A percentile compares a stretch with the other conserved stretches of the same genome.
Conservation (phyloP, 2,329 filamentous ascomycete genomes). For the Ceratocystis alfenasii region DNA sequence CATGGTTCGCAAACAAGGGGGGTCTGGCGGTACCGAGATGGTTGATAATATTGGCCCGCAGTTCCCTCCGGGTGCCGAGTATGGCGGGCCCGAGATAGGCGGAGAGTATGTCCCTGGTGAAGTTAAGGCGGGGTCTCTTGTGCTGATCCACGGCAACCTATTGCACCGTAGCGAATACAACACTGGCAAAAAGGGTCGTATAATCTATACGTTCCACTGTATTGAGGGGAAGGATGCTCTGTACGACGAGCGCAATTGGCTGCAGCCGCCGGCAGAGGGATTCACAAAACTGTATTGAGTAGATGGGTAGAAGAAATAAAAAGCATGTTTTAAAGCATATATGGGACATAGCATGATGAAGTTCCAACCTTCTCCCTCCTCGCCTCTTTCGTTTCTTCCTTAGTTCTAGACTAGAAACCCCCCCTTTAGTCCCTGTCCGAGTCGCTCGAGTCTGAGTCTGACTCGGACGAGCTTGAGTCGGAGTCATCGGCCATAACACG, state of each 20-base stretch:
- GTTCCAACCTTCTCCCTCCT: background rate
- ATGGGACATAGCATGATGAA: background rate
- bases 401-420: background rate
- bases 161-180: slow-evolving; percentile 96
- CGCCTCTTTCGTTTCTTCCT: too few species aligned
- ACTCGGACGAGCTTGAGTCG: slow-evolving; percentile 27
- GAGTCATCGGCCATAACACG: slow-evolving; percentile 26
- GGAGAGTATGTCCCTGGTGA: slow-evolving; percentile 64
- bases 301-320: background rate
- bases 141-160: slow-evolving; percentile 90
- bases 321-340: slow-evolving; percentile 4
- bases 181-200: slow-evolving; percentile 68
- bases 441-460: slow-evolving; percentile 29
- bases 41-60: slow-evolving; percentile 52
- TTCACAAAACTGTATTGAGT: slow-evolving; percentile 55
- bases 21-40: slow-evolving; percentile 52
- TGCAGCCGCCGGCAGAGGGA: slow-evolving; percentile 69
- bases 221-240: slow-evolving; percentile 65
- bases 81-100: slow-evolving; percentile 31
- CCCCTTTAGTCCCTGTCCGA: slow-evolving; percentile 20
- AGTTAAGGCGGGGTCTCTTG: slow-evolving; percentile 80
- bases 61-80: slow-evolving; percentile 47
- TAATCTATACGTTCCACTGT: slow-evolving; percentile 95
- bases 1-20: slow-evolving; percentile 55
- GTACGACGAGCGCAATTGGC: slow-evolving; percentile 85